Evolutionary conservation across 2,329 filamentous ascomycete species (phyloP), one percentile per base, ranked within the genome.

Genomic region (Diaporthe helianthi): DNA sequence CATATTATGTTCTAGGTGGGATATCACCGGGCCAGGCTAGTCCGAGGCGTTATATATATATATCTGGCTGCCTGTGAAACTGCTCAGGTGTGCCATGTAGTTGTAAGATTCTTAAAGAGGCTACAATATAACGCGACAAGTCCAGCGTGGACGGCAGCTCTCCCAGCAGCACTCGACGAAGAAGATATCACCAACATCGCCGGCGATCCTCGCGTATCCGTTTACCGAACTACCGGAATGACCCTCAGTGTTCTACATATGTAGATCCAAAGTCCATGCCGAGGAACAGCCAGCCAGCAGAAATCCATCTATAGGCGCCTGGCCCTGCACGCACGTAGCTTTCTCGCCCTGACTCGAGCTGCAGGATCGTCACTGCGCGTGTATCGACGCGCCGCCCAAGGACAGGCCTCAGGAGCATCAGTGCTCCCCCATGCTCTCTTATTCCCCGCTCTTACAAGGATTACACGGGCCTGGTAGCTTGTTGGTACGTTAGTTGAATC

Each of bases 301-400:
- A 44, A 26, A 12, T 26, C 44, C 31, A 29, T n/a, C n/a, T n/a
- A n/a, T n/a, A n/a, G 22, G 31, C 44, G 44, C 44, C n/a, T 47
- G 44, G 44, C 44, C 44, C 44, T 22, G 44, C 41, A 44, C 19
- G 44, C 41, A 44, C 19, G 41, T 58, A 58, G 33, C 53, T 55
- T 41, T 58, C 31, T 1, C 22, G 4, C 53, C 31, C 53, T 63
- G 58, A 63, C 58, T 63, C 58, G 58, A 49, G 58, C 58, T 63
- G 58, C 58, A 63, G 58, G 58, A 49, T 49, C 58, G 58, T 49
- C 58, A 63, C 58, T 61, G 58, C 41, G 29, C 26, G 58, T 38
- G 36, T 38, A 4, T 47, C 26, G 58, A 61, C 58, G 41, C 58
- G 58, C 44, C 44, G 13, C 58, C 44, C n/a, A 15, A 7, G 58